Percentiles rank a stretch among this genome's conserved stretches.
These are phyloP conservation scores for Haematococcus lacustris DNA, from an alignment of 139 green algal genomes.

Conservation along the genomic window DNA sequence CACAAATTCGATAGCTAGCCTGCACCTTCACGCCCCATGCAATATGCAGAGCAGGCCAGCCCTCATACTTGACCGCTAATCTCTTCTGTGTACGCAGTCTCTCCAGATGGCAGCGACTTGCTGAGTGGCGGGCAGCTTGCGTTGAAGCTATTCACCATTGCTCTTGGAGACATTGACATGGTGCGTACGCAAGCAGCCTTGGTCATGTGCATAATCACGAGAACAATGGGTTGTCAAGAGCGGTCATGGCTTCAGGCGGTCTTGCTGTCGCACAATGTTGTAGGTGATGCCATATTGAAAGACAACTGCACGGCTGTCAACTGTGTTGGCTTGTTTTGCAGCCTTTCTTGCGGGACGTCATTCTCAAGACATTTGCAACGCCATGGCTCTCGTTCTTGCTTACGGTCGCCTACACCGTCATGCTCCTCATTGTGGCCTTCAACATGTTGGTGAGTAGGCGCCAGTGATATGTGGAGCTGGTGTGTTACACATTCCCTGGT, in stretches of 20 bases:
- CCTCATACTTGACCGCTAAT: too few species aligned
- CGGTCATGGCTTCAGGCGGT: too few species aligned
- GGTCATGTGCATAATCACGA: neutral
- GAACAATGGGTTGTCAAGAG: neutral
- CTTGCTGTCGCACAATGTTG: too few species aligned
- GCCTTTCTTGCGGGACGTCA: constrained; percentile 3
- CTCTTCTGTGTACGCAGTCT: too few species aligned
- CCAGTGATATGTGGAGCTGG: neutral
- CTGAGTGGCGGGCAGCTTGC: neutral
- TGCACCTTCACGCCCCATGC: too few species aligned
- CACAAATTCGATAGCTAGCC: too few species aligned
- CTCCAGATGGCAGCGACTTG: too few species aligned
- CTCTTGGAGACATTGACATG: constrained; percentile 6
- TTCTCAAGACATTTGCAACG: neutral
- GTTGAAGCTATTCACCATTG: constrained; percentile 14
- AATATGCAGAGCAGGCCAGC: too few species aligned
- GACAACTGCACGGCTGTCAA: too few species aligned
- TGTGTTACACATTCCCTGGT: neutral
- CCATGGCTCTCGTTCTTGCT: constrained; percentile 2
- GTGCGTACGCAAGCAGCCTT: neutral
- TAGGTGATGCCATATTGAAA: too few species aligned
- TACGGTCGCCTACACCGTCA: constrained; percentile 2
- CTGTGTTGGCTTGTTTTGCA: too few species aligned
- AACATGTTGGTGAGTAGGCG: constrained; percentile 9
- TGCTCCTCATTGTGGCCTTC: constrained; percentile 12